These are phyloP conservation scores for Paecilomyces fulvus DNA, from an alignment of 2,329 filamentous ascomycete genomes.

Conservation along the genomic window DNA sequence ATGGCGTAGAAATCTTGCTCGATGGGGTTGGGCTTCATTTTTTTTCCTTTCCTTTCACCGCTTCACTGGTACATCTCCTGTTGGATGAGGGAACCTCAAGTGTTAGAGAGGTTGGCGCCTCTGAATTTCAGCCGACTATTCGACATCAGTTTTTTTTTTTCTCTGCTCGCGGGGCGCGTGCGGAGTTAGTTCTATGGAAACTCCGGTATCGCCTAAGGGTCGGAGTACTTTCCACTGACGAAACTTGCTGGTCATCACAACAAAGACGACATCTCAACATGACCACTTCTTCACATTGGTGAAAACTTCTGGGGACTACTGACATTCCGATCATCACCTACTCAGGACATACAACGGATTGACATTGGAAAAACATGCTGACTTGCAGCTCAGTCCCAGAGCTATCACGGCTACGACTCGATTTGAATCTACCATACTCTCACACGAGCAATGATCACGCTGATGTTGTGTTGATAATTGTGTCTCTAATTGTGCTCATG, in stretches of 20 bases:
- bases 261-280: no score
- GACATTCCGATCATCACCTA: no score
- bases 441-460: neutral
- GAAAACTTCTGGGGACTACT: no score
- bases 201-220: no score
- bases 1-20: slow-evolving; percentile 30
- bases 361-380: no score
- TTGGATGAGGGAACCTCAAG: neutral
- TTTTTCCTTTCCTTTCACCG: neutral
- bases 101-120: neutral
- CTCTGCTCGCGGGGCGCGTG: no score
- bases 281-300: no score
- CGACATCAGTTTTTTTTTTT: neutral
- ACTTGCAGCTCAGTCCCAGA: no score
- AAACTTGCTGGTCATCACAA: no score
- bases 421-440: neutral
- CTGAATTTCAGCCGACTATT: neutral
- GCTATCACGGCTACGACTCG: neutral
- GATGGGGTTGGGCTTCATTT: slow-evolving; percentile 6
- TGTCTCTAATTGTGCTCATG: neutral
- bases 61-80: neutral
- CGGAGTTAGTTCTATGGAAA: no score
- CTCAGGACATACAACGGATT: no score
- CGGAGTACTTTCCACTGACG: no score
- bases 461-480: neutral